phyloP scores from a whole-genome alignment of 2,329 filamentous ascomycete species.

The Paracoccidioides lutzii region DNA sequence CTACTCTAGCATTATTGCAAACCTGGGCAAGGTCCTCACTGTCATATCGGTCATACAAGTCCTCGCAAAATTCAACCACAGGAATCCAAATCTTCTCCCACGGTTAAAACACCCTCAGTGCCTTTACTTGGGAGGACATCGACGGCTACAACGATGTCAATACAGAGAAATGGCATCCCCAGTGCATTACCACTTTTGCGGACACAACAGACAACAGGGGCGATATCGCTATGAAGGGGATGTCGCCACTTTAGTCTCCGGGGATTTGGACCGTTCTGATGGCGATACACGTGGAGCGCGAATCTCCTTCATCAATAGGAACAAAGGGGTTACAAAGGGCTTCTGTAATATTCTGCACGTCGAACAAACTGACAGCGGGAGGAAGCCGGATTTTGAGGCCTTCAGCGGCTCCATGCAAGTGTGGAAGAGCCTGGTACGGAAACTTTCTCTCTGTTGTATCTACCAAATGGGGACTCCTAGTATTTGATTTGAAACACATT shows the following conservation, averaged over 20 bases:
- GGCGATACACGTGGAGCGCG: constrained; percentile 1
- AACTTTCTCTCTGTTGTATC: constrained; percentile 2
- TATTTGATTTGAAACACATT: constrained; percentile 13
- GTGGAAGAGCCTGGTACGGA: constrained; percentile 14
- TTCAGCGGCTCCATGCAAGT: constrained; percentile 23
- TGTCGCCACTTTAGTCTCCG: constrained; percentile 23
- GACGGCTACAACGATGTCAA: constrained; percentile 19
- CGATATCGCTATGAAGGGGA: constrained; percentile 23
- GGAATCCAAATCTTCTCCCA: constrained; percentile 1
- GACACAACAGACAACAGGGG: constrained; percentile 20
- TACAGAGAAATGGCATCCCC: constrained; percentile 24
- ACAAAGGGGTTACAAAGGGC: not conserved
- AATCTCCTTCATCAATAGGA: constrained; percentile 4
- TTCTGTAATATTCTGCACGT: constrained; percentile 27
- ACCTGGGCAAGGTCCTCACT: constrained; percentile 1
- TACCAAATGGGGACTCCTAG: not conserved
- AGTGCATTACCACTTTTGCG: constrained; percentile 24
- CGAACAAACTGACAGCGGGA: constrained; percentile 17
- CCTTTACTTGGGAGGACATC: constrained; percentile 4
- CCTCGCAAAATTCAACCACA: not conserved
- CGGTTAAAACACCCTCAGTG: not conserved
- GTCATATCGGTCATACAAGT: constrained; percentile 2
- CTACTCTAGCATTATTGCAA: not conserved
- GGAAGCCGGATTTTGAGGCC: constrained; percentile 19
- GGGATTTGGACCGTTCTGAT: constrained; percentile 11